phyloP scores from a whole-genome alignment of 495 filamentous ascomycete species.

The Articulospora tetracladia region DNA sequence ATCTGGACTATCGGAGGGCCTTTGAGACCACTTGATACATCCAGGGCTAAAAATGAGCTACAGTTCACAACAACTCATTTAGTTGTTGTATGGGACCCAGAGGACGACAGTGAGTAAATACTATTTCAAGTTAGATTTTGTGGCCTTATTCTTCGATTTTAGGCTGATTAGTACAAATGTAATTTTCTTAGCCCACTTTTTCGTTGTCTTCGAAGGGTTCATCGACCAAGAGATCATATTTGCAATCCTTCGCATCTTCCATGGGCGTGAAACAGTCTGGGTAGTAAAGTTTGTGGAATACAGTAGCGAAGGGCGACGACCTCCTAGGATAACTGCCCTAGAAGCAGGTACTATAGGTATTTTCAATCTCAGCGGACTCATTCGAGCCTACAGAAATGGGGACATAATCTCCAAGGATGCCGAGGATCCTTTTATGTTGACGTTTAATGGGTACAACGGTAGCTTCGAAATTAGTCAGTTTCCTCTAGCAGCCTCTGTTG shows the following conservation, averaged over 20 bases:
- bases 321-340: background rate
- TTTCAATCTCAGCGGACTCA: background rate
- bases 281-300: background rate
- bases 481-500: background rate
- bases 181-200: background rate
- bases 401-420: background rate
- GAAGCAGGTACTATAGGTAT: background rate
- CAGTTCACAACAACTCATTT: background rate
- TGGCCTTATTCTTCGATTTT: background rate
- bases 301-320: background rate
- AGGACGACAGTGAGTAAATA: background rate
- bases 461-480: background rate
- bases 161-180: background rate
- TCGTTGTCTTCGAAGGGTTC: background rate
- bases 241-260: background rate
- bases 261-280: background rate
- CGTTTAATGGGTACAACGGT: background rate
- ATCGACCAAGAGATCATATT: background rate
- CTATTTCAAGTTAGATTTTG: background rate
- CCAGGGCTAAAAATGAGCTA: background rate
- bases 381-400: background rate
- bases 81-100: background rate
- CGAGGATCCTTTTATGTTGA: background rate
- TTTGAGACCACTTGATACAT: background rate
- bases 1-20: conserved; percentile 20